Evolutionary conservation across 345 rosid genomes (phyloP).

Genomic region (thale cress (Arabidopsis thaliana)): TAIR10.1 NC_003075.7:13385001-13385500

Average conservation of each 20-base stretch:
- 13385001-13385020: conserved; percentile 9
- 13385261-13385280: conserved; percentile 3
- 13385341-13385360: conserved; percentile 14
- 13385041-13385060: conserved; percentile 1
- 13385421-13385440: conserved; percentile 8
- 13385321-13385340: not conserved
- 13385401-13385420: not conserved
- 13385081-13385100: conserved; percentile 12
- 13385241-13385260: conserved; percentile 24
- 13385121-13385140: conserved; percentile 53
- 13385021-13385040: conserved; percentile 20
- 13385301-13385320: not conserved
- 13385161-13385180: conserved; percentile 83
- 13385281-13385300: not conserved
- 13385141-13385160: conserved; percentile 99
- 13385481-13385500: not conserved
- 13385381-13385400: conserved; percentile 9
- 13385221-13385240: conserved; percentile 34
- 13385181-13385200: conserved; percentile 96
- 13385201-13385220: conserved; percentile 97
- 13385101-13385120: conserved; percentile 20
- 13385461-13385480: not conserved
- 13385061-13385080: not conserved
- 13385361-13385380: not conserved
- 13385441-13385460: conserved; percentile 24